Percentiles rank a stretch among this genome's conserved stretches.
These are phyloP conservation scores for Leptomonas pyrrhocoris DNA, from an alignment of 208 protist species.

Conservation along the genomic window DNA sequence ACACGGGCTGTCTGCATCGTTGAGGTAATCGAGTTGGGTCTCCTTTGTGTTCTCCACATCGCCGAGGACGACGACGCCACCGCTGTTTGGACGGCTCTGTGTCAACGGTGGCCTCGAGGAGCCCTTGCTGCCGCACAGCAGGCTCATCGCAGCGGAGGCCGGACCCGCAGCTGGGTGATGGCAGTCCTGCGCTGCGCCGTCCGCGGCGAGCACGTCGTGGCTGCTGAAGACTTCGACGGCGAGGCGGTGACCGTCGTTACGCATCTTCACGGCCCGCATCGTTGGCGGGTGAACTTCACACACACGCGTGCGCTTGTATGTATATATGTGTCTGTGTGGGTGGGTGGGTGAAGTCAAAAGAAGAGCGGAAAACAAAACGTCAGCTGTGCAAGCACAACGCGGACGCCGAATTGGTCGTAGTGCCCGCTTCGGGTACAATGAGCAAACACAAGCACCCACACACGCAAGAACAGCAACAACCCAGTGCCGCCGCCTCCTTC, in stretches of 20 bases:
- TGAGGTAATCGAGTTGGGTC: not conserved
- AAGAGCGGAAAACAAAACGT: no score
- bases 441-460: no score
- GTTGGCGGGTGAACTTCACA: not conserved
- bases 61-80: not conserved
- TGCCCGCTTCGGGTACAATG: no score
- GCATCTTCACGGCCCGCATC: constrained; percentile 16
- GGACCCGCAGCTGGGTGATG: not conserved
- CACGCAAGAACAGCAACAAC: no score
- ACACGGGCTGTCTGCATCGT: not conserved
- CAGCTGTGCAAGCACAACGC: no score
- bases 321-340: not conserved
- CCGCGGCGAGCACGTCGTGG: not conserved
- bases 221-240: not conserved
- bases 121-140: not conserved
- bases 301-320: no score
- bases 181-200: not conserved
- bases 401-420: no score
- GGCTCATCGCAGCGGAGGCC: not conserved
- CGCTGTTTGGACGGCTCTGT: not conserved
- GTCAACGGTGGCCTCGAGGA: not conserved
- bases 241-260: not conserved
- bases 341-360: not conserved
- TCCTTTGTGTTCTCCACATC: not conserved
- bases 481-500: not conserved